Evolutionary conservation across 139 green algal genomes (phyloP).

Genomic region (Volvox reticuliferus): DNA sequence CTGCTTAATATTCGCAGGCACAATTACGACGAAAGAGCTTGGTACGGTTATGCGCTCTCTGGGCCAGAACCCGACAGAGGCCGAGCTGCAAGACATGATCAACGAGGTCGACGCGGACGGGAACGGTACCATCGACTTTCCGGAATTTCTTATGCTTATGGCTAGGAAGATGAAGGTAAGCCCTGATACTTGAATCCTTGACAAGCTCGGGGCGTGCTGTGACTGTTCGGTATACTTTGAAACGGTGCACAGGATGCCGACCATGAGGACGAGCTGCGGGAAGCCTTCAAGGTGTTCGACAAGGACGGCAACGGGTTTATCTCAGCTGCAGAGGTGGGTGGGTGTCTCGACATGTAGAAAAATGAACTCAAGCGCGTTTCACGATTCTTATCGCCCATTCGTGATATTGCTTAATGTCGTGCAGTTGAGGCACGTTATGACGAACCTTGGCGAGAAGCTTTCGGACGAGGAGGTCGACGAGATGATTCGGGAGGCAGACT

Average conservation of each 20-base stretch:
- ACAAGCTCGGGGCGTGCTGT: neutral
- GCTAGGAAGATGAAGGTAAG: slow-evolving; percentile 98
- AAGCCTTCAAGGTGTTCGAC: slow-evolving; percentile 99
- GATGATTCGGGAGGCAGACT: slow-evolving; percentile 97
- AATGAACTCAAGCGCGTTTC: too few relatives aligned
- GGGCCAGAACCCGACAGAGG: slow-evolving; percentile 99
- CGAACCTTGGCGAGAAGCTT: slow-evolving; percentile 97
- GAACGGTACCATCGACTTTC: slow-evolving; percentile 99
- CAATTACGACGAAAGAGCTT: slow-evolving; percentile 98
- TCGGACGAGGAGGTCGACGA: slow-evolving; percentile 99
- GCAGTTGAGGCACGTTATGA: slow-evolving; percentile 98
- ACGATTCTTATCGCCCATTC: neutral
- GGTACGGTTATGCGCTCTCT: slow-evolving; percentile 99
- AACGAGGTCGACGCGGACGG: slow-evolving; percentile 99
- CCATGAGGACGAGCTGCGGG: slow-evolving; percentile 97
- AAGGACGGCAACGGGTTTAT: slow-evolving; percentile 99
- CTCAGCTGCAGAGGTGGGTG: slow-evolving; percentile 92
- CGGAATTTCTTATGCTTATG: slow-evolving; percentile 99
- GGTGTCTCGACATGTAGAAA: neutral
- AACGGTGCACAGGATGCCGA: slow-evolving; percentile 83
- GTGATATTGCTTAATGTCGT: neutral
- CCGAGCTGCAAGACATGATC: slow-evolving; percentile 99
- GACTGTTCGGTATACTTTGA: neutral
- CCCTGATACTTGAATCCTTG: neutral
- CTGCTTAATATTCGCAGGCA: slow-evolving; percentile 68